Evolutionary conservation across 2,329 filamentous ascomycete species (phyloP).

Genomic region (Colletotrichum gigasporum): DNA sequence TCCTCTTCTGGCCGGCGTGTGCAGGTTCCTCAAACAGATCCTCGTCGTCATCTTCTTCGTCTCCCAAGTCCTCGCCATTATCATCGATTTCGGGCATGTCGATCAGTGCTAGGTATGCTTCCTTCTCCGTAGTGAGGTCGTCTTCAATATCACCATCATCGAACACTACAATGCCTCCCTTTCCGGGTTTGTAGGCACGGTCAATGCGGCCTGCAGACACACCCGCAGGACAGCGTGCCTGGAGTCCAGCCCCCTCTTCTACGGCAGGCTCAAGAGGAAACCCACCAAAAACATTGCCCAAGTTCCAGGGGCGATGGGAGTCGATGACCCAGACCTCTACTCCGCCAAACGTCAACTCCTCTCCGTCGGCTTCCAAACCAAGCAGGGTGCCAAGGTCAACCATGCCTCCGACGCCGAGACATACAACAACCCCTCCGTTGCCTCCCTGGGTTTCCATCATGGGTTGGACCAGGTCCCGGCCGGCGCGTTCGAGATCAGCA

Average conservation of each 20-base stretch:
- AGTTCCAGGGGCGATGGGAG: constrained; percentile 90
- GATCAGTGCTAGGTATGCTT: constrained; percentile 85
- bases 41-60: constrained; percentile 61
- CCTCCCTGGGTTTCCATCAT: constrained; percentile 90
- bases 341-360: constrained; percentile 76
- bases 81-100: constrained; percentile 93
- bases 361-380: constrained; percentile 75
- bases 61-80: constrained; percentile 69
- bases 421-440: constrained; percentile 88
- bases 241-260: constrained; percentile 55
- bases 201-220: constrained; percentile 79
- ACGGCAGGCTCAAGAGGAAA: constrained; percentile 64
- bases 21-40: constrained; percentile 52
- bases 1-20: constrained; percentile 74
- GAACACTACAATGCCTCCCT: constrained; percentile 90
- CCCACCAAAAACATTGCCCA: constrained; percentile 91
- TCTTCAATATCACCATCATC: constrained; percentile 96
- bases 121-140: constrained; percentile 76
- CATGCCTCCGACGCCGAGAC: constrained; percentile 90
- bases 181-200: constrained; percentile 77
- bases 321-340: constrained; percentile 97
- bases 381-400: constrained; percentile 86
- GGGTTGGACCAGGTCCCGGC: constrained; percentile 80
- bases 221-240: constrained; percentile 67
- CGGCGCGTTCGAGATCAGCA: constrained; percentile 84